Conservation (phyloP, 2,329 filamentous ascomycete genomes). For the Pleurostoma richardsiae region DNA sequence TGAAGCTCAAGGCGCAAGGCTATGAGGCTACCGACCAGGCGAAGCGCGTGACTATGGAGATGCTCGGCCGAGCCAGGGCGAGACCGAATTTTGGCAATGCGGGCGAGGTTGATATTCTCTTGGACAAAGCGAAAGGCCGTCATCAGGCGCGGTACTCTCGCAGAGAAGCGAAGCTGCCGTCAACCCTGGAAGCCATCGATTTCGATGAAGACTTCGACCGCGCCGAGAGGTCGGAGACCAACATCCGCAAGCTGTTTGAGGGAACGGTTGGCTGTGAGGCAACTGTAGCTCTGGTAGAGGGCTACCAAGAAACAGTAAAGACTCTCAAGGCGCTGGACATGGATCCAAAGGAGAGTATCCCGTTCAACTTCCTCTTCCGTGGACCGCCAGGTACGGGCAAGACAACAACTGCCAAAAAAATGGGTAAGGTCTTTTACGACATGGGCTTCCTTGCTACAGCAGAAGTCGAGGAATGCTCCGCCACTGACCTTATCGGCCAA, state of each 20-base stretch:
- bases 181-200: slow-evolving; percentile 32
- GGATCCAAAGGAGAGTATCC: slow-evolving; percentile 53
- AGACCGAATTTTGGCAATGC: slow-evolving; percentile 67
- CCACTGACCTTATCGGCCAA: slow-evolving; percentile 62
- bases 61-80: slow-evolving; percentile 57
- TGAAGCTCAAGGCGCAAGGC: slow-evolving; percentile 55
- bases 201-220: slow-evolving; percentile 58
- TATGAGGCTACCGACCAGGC: slow-evolving; percentile 47
- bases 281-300: slow-evolving; percentile 46
- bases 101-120: slow-evolving; percentile 67
- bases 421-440: slow-evolving; percentile 61
- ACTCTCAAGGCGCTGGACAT: slow-evolving; percentile 45
- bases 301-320: slow-evolving; percentile 46
- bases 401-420: slow-evolving; percentile 66
- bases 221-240: slow-evolving; percentile 35
- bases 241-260: slow-evolving; percentile 50
- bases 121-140: slow-evolving; percentile 48
- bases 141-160: slow-evolving; percentile 22
- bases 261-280: slow-evolving; percentile 54
- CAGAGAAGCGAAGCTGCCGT: slow-evolving; percentile 12
- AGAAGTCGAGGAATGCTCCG: slow-evolving; percentile 62
- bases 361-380: slow-evolving; percentile 65
- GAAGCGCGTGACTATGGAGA: slow-evolving; percentile 48
- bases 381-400: slow-evolving; percentile 62
- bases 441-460: slow-evolving; percentile 60